Evolutionary conservation across 2,329 filamentous ascomycete genomes (phyloP).

Genomic region (Aureobasidium zeae): DNA sequence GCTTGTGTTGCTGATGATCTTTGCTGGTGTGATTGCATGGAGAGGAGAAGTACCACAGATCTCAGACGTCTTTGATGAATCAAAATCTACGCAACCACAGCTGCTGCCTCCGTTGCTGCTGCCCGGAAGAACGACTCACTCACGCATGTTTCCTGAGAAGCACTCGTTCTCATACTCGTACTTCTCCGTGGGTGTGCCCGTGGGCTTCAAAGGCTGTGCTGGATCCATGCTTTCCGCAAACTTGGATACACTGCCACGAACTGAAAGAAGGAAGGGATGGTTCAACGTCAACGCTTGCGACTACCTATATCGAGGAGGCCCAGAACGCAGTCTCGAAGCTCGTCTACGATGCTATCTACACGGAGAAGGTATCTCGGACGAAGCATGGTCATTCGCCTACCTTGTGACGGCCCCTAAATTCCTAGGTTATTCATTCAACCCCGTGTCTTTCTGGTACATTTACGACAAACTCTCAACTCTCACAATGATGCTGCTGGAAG

Average conservation of each 20-base stretch:
- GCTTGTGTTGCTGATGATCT: constrained; percentile 2
- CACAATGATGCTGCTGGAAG: constrained; percentile 59
- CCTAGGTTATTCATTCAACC: constrained; percentile 63
- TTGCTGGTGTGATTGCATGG: constrained; percentile 11
- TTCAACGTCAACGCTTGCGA: constrained; percentile 51
- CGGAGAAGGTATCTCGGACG: constrained; percentile 43
- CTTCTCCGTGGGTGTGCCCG: constrained; percentile 57
- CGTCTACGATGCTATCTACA: constrained; percentile 54
- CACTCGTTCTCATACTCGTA: constrained; percentile 65
- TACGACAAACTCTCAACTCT: constrained; percentile 52
- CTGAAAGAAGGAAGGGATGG: constrained; percentile 39
- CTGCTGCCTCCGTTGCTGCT: constrained; percentile 46
- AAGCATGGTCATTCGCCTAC: constrained; percentile 57
- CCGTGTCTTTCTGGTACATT: constrained; percentile 71
- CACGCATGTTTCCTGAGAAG: constrained; percentile 55
- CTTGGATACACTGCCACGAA: constrained; percentile 17
- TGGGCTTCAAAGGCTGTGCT: constrained; percentile 50
- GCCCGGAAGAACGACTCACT: constrained; percentile 56
- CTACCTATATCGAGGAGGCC: constrained; percentile 50
- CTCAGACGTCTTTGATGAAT: neutral
- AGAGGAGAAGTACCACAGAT: neutral
- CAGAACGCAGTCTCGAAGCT: constrained; percentile 46
- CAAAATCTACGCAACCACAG: constrained; percentile 21
- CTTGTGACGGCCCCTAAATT: constrained; percentile 62
- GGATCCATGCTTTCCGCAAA: constrained; percentile 48